phyloP scores from a whole-genome alignment of 768 basidiomycete species.

The Mycena crocata region DNA sequence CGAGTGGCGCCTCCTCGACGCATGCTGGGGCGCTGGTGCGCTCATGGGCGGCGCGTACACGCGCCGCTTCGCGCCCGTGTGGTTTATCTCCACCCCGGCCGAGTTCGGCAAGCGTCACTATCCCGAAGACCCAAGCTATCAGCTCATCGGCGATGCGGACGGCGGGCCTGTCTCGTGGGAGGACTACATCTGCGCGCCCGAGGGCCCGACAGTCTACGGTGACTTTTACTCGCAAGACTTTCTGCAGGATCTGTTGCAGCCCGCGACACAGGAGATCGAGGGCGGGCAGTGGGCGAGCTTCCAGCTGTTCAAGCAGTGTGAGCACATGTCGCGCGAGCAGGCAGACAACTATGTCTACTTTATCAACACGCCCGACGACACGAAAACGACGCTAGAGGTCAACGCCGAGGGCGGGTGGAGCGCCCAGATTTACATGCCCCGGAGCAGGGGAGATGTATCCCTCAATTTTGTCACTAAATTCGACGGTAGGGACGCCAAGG shows the following conservation, averaged over 20 bases:
- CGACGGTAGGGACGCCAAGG: conserved; percentile 52
- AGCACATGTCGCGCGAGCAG: conserved; percentile 57
- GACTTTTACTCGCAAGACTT: conserved; percentile 52
- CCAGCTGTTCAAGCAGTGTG: conserved; percentile 56
- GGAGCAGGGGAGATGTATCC: conserved; percentile 46
- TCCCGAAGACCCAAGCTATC: conserved; percentile 57
- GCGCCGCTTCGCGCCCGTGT: conserved; percentile 50
- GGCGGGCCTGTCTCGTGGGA: conserved; percentile 55
- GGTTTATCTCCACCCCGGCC: conserved; percentile 55
- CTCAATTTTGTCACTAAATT: conserved; percentile 50
- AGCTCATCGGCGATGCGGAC: conserved; percentile 52
- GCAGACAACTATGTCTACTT: conserved; percentile 56
- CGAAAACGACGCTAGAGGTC: conserved; percentile 48
- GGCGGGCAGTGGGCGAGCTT: conserved; percentile 52
- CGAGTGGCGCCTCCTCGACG: conserved; percentile 59
- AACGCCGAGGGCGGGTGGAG: conserved; percentile 56
- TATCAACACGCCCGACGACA: conserved; percentile 46
- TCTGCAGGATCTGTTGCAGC: conserved; percentile 48
- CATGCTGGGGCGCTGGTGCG: conserved; percentile 63
- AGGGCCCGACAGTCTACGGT: conserved; percentile 49
- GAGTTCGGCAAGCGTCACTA: conserved; percentile 60
- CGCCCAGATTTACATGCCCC: conserved; percentile 49
- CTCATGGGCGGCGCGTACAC: conserved; percentile 49
- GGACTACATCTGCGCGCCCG: conserved; percentile 57
- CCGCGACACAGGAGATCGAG: conserved; percentile 45